Percentiles rank a stretch among this genome's conserved stretches.
phyloP scores from a whole-genome alignment of 192 early-diverging fungal species.

The Chytriomyces confervae region DNA sequence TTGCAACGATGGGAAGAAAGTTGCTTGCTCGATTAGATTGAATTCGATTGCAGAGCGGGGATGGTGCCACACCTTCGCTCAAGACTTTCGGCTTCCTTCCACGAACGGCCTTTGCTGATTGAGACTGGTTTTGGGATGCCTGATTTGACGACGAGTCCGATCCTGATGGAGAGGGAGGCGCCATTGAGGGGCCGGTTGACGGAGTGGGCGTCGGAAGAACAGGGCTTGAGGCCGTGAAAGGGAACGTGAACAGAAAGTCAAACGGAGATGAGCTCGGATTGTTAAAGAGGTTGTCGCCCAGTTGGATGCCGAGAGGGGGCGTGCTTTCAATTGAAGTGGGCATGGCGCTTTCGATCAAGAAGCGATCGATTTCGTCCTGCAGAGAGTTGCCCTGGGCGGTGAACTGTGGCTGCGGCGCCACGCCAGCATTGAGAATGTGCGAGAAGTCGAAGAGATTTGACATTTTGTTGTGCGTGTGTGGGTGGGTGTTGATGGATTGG shows the following conservation, averaged over 20 bases:
- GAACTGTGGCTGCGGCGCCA: not conserved
- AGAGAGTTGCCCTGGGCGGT: not conserved
- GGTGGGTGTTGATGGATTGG: not conserved
- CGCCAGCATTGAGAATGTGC: slow-evolving; percentile 10
- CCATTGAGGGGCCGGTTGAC: not conserved
- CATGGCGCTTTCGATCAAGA: slow-evolving; percentile 5
- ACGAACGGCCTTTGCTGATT: not conserved
- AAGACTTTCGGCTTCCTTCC: slow-evolving; percentile 23
- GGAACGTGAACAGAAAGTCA: slow-evolving; percentile 18
- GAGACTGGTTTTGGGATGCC: not conserved
- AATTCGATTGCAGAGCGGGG: not conserved
- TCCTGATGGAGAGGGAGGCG: slow-evolving; percentile 2
- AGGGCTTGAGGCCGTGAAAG: not conserved
- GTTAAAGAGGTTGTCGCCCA: not conserved
- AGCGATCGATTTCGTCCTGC: slow-evolving; percentile 29
- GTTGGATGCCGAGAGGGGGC: not conserved
- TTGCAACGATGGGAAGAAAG: not conserved
- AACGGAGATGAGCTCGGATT: not conserved
- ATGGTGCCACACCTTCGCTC: slow-evolving; percentile 10
- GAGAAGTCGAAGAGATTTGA: slow-evolving; percentile 24
- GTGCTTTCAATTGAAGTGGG: too few species aligned
- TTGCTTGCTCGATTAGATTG: too few species aligned
- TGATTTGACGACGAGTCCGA: not conserved
- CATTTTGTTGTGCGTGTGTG: not conserved
- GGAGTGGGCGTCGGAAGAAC: not conserved